Percentiles rank a stretch among this genome's conserved stretches.
phyloP scores from a whole-genome alignment of 345 rosid species.

The Odontarrhena argentea region DNA sequence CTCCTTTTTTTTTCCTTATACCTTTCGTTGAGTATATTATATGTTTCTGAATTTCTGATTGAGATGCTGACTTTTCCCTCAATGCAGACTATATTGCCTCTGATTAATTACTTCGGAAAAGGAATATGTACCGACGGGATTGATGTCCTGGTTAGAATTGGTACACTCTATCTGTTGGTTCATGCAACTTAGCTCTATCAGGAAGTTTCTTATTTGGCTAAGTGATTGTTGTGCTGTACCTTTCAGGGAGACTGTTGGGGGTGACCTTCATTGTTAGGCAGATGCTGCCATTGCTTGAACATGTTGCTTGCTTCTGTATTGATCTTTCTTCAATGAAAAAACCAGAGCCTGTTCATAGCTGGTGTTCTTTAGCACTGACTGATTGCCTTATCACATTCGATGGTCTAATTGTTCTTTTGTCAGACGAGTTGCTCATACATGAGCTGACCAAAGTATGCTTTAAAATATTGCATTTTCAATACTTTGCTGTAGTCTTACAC shows the following conservation, averaged over 20 bases:
- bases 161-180: conserved; percentile 56
- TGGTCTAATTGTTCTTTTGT: conserved; percentile 68
- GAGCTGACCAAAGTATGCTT: conserved; percentile 75
- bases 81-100: conserved; percentile 82
- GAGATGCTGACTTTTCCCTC: conserved; percentile 34
- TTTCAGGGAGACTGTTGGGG: conserved; percentile 84
- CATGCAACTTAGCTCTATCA: conserved; percentile 36
- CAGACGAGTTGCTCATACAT: conserved; percentile 68
- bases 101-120: conserved; percentile 90
- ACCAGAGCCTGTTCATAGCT: conserved; percentile 86
- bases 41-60: conserved; percentile 26
- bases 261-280: conserved; percentile 69
- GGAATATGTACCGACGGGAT: conserved; percentile 89
- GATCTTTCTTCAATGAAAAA: conserved; percentile 59
- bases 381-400: conserved; percentile 82
- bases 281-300: conserved; percentile 86
- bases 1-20: conserved; percentile 7
- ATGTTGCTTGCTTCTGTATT: conserved; percentile 65
- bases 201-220: conserved; percentile 32
- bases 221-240: conserved; percentile 31
- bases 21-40: conserved; percentile 12
- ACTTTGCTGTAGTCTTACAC: conserved; percentile 13
- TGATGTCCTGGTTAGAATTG: conserved; percentile 89
- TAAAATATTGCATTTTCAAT: conserved; percentile 22
- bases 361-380: conserved; percentile 75